Base-by-base conservation (phyloP, 495 filamentous ascomycete species). In the Neurospora terricola region DNA sequence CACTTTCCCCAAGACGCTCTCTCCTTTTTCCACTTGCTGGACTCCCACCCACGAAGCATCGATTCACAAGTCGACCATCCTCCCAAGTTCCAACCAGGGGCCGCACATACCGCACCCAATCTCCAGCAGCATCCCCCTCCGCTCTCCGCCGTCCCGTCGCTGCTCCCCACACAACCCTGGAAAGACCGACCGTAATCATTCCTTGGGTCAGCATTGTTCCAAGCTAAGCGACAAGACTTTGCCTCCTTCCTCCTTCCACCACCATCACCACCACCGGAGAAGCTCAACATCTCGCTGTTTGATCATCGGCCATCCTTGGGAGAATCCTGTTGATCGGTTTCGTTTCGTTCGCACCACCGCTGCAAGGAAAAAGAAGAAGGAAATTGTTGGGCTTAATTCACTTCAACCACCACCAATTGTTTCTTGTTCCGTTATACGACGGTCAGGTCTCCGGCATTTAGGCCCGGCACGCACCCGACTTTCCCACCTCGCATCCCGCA, bases 321-420 rank as follows among this genome's bases (percentile, higher is more conserved):
- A 66, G 54, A 70, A 76, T 82, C 76, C 73, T 77, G 79, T 81
- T 80, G 80, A 82, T 81, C 79, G 75, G 76, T 80, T 81, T 81
- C 76, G 78, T 82, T 81, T 81, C 77, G 76, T 80, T 78, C 72
- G 75, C 76, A 80, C 77, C 80, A 79, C 54, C 27, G 16, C 54
- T 66, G 54, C 54, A 66, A 66, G 54, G 54, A 66, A 66, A 18
- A 34, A 36, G 30, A 36, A 66, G 14, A 9, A 34, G 27, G 54
- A 66, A 66, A 18, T 18, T 34, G 54, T 34, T 16, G 71, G 75
- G 75, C 77, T 81, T 81, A 79, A 78, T 82, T 77, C 71, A 75
- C 82, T 83, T 81, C 81, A 76, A 68, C 80, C 77, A 77, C 12
- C 27, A 62, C 54, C 54, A 34, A 66, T 82, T 81, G 76, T 79